These are phyloP conservation scores for Fusarium begoniae DNA, from an alignment of 2,329 filamentous ascomycete species.

Conservation along the genomic window DNA sequence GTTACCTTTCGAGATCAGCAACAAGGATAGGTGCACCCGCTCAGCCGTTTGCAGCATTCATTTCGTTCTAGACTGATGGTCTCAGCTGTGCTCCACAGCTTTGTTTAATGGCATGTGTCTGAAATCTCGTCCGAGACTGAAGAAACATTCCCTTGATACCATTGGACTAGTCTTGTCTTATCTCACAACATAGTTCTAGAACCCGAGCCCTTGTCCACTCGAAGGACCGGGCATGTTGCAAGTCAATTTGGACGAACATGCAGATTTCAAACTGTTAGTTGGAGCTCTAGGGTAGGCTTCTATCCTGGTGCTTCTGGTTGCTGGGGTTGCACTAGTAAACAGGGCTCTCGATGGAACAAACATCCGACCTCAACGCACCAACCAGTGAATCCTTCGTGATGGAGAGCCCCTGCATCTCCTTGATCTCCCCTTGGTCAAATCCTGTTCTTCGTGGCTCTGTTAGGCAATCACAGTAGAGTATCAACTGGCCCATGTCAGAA, in stretches of 20 bases:
- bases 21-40: conserved; percentile 5
- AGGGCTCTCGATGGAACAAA: conserved; percentile 2
- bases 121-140: background rate
- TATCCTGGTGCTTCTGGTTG: conserved; percentile 11
- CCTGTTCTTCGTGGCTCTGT: conserved; percentile 13
- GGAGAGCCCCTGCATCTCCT: background rate
- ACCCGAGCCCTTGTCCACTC: background rate
- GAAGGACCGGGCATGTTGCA: background rate
- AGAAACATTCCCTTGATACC: background rate
- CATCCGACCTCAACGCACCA: background rate
- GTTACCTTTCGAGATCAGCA: background rate
- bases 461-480: conserved; percentile 6
- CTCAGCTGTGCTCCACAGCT: background rate
- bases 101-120: background rate
- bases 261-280: background rate
- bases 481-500: conserved; percentile 5
- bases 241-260: background rate
- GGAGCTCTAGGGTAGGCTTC: background rate
- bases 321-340: conserved; percentile 23
- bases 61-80: background rate
- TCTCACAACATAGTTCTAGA: background rate
- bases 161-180: background rate
- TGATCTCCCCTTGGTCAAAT: background rate
- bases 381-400: conserved; percentile 6
- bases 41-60: background rate